Evolutionary conservation across 2,329 filamentous ascomycete genomes (phyloP).

Genomic region (Peltaster fructicola): DNA sequence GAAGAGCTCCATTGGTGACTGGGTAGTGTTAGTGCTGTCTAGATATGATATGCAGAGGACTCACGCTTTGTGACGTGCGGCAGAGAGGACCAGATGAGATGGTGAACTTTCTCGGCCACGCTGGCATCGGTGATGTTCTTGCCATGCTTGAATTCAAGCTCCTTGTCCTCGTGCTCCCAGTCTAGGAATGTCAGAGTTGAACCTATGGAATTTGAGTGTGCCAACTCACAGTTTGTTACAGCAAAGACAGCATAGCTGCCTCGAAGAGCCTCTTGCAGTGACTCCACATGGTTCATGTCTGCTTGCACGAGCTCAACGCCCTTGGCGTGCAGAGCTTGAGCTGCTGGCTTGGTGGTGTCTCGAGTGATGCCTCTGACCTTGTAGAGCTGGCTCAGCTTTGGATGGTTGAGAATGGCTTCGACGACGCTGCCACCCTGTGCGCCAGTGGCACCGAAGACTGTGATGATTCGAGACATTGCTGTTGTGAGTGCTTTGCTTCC

Average conservation of each 20-base stretch:
- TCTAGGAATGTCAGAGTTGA: no score
- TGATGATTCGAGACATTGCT: slow-evolving; percentile 28
- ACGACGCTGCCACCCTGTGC: slow-evolving; percentile 43
- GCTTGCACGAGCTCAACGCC: slow-evolving; percentile 37
- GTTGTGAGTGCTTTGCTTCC: no score
- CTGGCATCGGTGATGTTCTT: slow-evolving; percentile 18
- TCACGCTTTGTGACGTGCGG: slow-evolving; percentile 12
- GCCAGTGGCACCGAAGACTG: slow-evolving; percentile 42
- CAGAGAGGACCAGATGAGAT: slow-evolving; percentile 23
- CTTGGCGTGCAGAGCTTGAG: slow-evolving; percentile 26
- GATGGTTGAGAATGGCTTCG: slow-evolving; percentile 23
- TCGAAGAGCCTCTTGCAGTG: slow-evolving; percentile 27
- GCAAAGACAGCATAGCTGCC: slow-evolving; percentile 34
- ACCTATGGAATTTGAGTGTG: no score
- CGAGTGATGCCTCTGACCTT: slow-evolving; percentile 39
- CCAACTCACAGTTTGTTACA: no score
- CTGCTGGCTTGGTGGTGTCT: slow-evolving; percentile 25
- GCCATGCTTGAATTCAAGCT: slow-evolving; percentile 17
- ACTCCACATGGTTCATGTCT: slow-evolving; percentile 31
- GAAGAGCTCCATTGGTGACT: slow-evolving; percentile 16
- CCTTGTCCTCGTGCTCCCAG: no score
- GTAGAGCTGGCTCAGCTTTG: slow-evolving; percentile 31
- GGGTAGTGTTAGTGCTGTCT: no score
- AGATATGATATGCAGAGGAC: no score
- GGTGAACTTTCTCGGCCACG: slow-evolving; percentile 17